Percentiles rank a stretch among this genome's conserved stretches.
These are phyloP conservation scores for Eucalyptus grandis DNA, from an alignment of 345 rosid species.

Conservation along the genomic window DNA sequence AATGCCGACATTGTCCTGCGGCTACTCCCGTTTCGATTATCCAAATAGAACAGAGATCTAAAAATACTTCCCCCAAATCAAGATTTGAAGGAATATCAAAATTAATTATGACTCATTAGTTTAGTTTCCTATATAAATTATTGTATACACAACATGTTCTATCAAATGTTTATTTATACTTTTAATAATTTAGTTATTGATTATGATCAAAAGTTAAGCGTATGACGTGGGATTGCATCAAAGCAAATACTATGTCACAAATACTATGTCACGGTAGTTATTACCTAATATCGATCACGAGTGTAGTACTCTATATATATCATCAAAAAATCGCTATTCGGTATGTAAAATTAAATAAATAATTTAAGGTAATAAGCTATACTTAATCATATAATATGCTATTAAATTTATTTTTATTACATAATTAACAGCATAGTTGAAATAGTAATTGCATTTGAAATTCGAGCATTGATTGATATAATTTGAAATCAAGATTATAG, in stretches of 20 bases:
- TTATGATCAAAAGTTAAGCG: neutral
- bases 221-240: neutral
- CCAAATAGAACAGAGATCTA: no score
- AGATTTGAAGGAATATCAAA: neutral
- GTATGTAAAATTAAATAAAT: no score
- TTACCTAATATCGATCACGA: neutral
- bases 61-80: neutral
- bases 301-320: neutral
- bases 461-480: neutral
- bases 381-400: neutral
- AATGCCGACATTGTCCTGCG: no score
- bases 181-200: neutral
- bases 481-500: neutral
- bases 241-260: neutral
- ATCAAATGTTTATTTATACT: neutral
- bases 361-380: neutral
- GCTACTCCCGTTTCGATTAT: no score
- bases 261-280: neutral
- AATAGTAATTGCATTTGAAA: no score
- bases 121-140: neutral
- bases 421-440: no score
- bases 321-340: accelerated
- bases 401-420: neutral
- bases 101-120: neutral
- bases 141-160: neutral